Conservation (phyloP, 805 yeast genomes). For the Lachancea nothofagi region DNA sequence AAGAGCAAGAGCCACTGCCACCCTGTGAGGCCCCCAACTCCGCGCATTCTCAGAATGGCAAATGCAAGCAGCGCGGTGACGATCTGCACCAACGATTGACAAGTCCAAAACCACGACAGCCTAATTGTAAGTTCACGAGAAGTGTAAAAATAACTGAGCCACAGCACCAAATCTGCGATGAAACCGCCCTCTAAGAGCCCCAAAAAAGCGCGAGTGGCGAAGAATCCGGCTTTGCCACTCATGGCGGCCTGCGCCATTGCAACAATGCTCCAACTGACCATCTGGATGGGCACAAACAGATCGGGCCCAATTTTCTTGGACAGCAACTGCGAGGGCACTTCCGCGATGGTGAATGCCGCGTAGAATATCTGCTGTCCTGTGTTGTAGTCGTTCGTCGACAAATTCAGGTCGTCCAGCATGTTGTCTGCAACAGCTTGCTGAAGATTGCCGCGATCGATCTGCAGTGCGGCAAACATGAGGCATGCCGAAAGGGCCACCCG, state of each 20-base stretch:
- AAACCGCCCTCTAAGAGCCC: slow-evolving; percentile 63
- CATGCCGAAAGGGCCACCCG: slow-evolving; percentile 52
- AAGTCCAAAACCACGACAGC: slow-evolving; percentile 55
- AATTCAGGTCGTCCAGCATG: slow-evolving; percentile 43
- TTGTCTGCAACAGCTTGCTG: slow-evolving; percentile 55
- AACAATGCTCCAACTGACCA: slow-evolving; percentile 53
- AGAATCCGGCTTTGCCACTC: slow-evolving; percentile 38
- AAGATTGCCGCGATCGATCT: slow-evolving; percentile 53
- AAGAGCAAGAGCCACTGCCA: slow-evolving; percentile 68
- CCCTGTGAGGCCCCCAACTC: slow-evolving; percentile 42
- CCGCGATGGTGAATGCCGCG: slow-evolving; percentile 49
- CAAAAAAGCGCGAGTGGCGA: slow-evolving; percentile 43
- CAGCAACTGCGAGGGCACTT: slow-evolving; percentile 58
- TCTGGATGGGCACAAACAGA: slow-evolving; percentile 53
- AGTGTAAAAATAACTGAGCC: slow-evolving; percentile 65
- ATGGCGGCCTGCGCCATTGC: slow-evolving; percentile 48
- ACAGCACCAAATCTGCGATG: slow-evolving; percentile 56
- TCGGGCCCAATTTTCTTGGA: slow-evolving; percentile 60
- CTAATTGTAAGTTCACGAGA: slow-evolving; percentile 53
- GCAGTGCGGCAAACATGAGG: slow-evolving; percentile 51
- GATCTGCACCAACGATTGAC: slow-evolving; percentile 45
- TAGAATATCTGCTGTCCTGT: slow-evolving; percentile 50
- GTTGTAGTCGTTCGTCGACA: slow-evolving; percentile 54
- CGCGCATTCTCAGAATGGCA: slow-evolving; percentile 50
- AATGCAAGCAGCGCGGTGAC: slow-evolving; percentile 46